Evolutionary conservation across 1,139 yeast species (phyloP).

Genomic region (Saccharomyces pastorianus): DNA sequence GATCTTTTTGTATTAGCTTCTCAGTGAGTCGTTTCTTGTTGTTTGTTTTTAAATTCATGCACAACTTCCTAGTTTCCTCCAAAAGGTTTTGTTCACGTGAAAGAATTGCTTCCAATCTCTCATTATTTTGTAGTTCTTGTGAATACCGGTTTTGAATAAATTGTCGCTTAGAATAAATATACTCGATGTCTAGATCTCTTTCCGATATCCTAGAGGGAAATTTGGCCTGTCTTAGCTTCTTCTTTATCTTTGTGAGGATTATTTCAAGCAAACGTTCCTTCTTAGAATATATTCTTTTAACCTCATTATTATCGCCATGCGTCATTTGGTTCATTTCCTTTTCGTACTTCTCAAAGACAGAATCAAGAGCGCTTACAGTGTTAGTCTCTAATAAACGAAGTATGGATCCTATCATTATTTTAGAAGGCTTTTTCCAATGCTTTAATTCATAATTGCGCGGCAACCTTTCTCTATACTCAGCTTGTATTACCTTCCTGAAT

Average conservation of each 20-base stretch:
- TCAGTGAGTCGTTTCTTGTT: conserved; percentile 16
- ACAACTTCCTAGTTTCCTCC: conserved; percentile 13
- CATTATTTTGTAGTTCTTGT: conserved; percentile 20
- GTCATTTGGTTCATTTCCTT: conserved; percentile 15
- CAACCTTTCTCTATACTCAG: conserved; percentile 17
- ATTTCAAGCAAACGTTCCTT: conserved; percentile 21
- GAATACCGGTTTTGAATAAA: conserved; percentile 23
- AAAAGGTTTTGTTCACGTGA: conserved; percentile 15
- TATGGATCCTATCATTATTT: conserved; percentile 14
- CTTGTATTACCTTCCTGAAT: conserved; percentile 17
- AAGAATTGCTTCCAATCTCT: conserved; percentile 21
- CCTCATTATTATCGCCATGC: conserved; percentile 9
- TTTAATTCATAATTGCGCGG: conserved; percentile 18
- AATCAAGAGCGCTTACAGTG: conserved; percentile 18
- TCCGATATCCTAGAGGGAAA: conserved; percentile 25
- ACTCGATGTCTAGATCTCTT: conserved; percentile 26
- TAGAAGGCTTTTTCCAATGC: conserved; percentile 22
- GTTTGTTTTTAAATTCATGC: conserved; percentile 9
- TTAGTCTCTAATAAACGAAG: conserved; percentile 23
- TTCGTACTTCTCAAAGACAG: conserved; percentile 18
- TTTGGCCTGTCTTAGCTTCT: conserved; percentile 16
- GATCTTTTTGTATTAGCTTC: conserved; percentile 15
- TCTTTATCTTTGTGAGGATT: conserved; percentile 19
- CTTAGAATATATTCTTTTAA: conserved; percentile 12
- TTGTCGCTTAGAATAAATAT: conserved; percentile 26